Percentiles rank a stretch among this genome's conserved stretches.
phyloP scores from a whole-genome alignment of 768 basidiomycete species.

The Albatrellus ellisii region DNA sequence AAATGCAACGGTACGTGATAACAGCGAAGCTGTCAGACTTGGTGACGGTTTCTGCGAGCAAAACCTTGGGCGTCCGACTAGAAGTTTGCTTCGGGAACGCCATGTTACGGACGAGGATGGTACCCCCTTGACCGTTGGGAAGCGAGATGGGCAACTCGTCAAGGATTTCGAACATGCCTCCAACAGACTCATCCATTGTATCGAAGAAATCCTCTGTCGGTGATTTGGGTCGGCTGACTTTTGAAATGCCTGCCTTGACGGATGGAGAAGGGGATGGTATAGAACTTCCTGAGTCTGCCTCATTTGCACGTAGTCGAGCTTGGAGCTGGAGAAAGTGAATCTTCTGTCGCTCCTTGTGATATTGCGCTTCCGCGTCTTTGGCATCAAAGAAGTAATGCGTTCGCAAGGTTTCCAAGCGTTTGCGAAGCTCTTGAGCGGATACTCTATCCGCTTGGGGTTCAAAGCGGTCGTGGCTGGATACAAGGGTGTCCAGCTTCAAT shows the following conservation, averaged over 20 bases:
- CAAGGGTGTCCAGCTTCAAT: constrained; percentile 37
- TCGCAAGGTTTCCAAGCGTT: constrained; percentile 33
- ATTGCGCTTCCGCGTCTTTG: constrained; percentile 47
- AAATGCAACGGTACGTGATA: constrained; percentile 51
- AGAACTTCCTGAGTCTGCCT: background rate
- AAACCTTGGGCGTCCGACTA: constrained; percentile 63
- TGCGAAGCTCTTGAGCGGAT: constrained; percentile 26
- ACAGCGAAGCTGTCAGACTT: constrained; percentile 68
- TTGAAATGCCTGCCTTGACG: background rate
- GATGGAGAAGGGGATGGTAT: constrained; percentile 3
- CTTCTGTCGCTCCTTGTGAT: constrained; percentile 39
- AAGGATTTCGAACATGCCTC: constrained; percentile 62
- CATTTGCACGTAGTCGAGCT: constrained; percentile 25
- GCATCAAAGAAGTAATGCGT: constrained; percentile 61
- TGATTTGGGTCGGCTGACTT: constrained; percentile 6
- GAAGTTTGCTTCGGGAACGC: constrained; percentile 73
- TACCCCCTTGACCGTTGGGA: constrained; percentile 39
- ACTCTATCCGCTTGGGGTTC: constrained; percentile 18
- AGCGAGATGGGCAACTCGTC: constrained; percentile 49
- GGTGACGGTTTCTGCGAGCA: constrained; percentile 54
- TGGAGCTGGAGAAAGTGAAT: constrained; percentile 31
- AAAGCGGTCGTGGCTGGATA: constrained; percentile 19
- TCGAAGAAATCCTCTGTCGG: constrained; percentile 34
- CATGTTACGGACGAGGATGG: constrained; percentile 55
- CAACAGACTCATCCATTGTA: constrained; percentile 33